Evolutionary conservation across 768 basidiomycete genomes (phyloP).

Genomic region (Lentinula boryana): DNA sequence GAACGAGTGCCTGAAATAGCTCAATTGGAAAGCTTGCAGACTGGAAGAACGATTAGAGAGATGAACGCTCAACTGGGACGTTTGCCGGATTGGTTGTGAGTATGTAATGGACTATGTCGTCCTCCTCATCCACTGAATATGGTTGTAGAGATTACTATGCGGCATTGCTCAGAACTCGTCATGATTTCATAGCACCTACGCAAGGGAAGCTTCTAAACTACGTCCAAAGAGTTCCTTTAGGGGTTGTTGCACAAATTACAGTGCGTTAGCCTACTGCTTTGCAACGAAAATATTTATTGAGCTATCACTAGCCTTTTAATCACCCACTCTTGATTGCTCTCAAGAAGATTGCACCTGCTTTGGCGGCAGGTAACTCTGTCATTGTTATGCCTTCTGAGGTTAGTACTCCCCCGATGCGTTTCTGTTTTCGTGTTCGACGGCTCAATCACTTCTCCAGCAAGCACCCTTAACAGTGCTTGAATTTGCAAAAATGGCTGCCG

Average conservation of each 20-base stretch:
- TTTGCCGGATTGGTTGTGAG: constrained; percentile 84
- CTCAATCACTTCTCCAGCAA: constrained; percentile 32
- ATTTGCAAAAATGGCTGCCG: constrained; percentile 57
- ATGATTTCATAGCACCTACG: constrained; percentile 67
- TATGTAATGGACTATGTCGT: background rate
- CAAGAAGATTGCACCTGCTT: constrained; percentile 83
- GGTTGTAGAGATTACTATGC: constrained; percentile 65
- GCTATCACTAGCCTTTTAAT: constrained; percentile 64
- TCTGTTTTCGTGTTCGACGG: background rate
- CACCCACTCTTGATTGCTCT: constrained; percentile 85
- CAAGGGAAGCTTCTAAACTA: constrained; percentile 78
- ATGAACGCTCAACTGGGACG: constrained; percentile 76
- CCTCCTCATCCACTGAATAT: background rate
- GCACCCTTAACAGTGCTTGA: constrained; percentile 79
- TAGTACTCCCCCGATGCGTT: background rate
- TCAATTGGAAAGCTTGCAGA: constrained; percentile 65
- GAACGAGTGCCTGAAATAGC: constrained; percentile 53
- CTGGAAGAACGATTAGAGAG: constrained; percentile 76
- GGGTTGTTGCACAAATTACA: constrained; percentile 87
- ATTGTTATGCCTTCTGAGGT: constrained; percentile 82
- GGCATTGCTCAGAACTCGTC: constrained; percentile 65
- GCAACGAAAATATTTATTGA: background rate
- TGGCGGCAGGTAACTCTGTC: constrained; percentile 81
- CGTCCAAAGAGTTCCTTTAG: constrained; percentile 73
- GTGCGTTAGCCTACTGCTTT: constrained; percentile 25